Conservation (phyloP, 208 protist genomes). For the Trypanosoma theileri region DNA sequence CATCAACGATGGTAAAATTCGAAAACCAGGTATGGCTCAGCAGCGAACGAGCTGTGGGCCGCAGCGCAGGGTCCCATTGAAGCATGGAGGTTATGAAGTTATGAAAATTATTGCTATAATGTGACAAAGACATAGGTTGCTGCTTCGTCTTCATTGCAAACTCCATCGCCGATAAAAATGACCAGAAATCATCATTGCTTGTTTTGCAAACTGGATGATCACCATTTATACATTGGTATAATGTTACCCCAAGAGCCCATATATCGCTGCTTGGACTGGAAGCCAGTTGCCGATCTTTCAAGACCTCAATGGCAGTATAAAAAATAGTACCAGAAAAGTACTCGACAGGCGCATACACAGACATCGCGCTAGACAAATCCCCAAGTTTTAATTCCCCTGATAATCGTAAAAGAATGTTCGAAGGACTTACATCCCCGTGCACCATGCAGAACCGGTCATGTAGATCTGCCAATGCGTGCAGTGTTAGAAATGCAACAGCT, state of each 20-base stretch:
- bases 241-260: constrained; percentile 57
- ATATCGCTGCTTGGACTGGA: constrained; percentile 25
- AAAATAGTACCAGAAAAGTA: constrained; percentile 19
- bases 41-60: constrained; percentile 36
- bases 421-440: constrained; percentile 62
- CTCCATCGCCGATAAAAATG: constrained; percentile 26
- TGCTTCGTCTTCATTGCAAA: constrained; percentile 2
- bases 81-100: constrained; percentile 37
- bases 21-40: constrained; percentile 26
- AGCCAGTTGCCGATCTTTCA: constrained; percentile 18
- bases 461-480: constrained; percentile 50
- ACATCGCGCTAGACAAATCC: constrained; percentile 20
- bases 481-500: constrained; percentile 31
- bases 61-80: constrained; percentile 31
- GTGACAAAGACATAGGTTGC: background rate
- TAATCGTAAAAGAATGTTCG: constrained; percentile 46
- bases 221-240: constrained; percentile 42
- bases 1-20: constrained; percentile 10
- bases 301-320: constrained; percentile 26
- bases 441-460: constrained; percentile 38
- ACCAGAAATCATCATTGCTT: constrained; percentile 12
- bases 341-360: constrained; percentile 5
- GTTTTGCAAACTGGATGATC: constrained; percentile 25
- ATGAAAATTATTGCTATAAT: constrained; percentile 20
- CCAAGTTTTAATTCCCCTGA: constrained; percentile 23